Evolutionary conservation across 208 protist species (phyloP).

Genomic region (Wallacemonas sp.): DNA sequence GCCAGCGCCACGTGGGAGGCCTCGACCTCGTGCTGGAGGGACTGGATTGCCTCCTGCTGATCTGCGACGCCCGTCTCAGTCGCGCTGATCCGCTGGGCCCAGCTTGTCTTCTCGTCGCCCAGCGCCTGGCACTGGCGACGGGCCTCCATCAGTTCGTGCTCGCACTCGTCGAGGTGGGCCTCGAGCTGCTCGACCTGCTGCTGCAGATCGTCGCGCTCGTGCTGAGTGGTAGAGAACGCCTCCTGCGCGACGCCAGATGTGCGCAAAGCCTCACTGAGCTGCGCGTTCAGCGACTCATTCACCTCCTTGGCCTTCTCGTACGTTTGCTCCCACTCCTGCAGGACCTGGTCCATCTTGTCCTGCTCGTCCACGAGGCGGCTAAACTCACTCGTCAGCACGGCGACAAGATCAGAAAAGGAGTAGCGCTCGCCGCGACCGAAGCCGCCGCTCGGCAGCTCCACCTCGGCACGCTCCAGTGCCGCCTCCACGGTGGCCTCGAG

Average conservation of each 20-base stretch:
- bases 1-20: constrained; percentile 32
- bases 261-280: constrained; percentile 63
- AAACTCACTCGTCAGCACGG: constrained; percentile 48
- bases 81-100: constrained; percentile 12
- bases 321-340: constrained; percentile 82
- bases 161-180: constrained; percentile 25
- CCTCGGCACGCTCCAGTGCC: constrained; percentile 31
- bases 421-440: constrained; percentile 10
- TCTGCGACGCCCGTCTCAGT: constrained; percentile 15
- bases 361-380: constrained; percentile 11
- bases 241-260: constrained; percentile 57
- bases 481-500: constrained; percentile 28
- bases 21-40: constrained; percentile 46
- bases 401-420: constrained; percentile 41
- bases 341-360: constrained; percentile 28
- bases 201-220: constrained; percentile 31
- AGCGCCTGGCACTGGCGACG: constrained; percentile 45
- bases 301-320: constrained; percentile 75
- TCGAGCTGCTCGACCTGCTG: constrained; percentile 35
- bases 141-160: constrained; percentile 32
- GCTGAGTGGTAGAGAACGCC: constrained; percentile 52
- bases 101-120: constrained; percentile 45
- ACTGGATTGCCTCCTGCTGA: constrained; percentile 14
- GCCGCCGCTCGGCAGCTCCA: constrained; percentile 20
- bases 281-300: constrained; percentile 68